These are phyloP conservation scores for Agaricales sp. DNA, from an alignment of 1,284 basidiomycete genomes.

Conservation along the genomic window DNA sequence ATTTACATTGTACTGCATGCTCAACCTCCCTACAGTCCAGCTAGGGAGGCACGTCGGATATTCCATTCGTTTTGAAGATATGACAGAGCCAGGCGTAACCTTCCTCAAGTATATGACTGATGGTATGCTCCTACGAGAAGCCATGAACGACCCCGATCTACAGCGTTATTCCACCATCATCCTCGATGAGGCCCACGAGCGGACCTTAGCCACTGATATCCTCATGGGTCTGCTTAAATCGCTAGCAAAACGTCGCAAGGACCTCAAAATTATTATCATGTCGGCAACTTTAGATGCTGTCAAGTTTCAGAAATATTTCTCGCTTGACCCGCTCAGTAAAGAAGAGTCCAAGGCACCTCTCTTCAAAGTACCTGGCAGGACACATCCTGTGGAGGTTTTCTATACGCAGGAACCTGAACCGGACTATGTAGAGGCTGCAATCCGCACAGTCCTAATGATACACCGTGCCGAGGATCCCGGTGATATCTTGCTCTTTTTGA, in stretches of 20 bases:
- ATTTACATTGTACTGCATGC: conserved; percentile 1
- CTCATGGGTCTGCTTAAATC: conserved; percentile 86
- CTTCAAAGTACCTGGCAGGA: conserved; percentile 94
- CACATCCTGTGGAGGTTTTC: conserved; percentile 94
- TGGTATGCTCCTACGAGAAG: conserved; percentile 95
- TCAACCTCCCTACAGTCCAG: conserved; percentile 49
- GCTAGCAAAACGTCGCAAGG: conserved; percentile 72
- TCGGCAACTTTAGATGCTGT: conserved; percentile 94
- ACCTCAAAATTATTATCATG: conserved; percentile 98
- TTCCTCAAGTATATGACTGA: conserved; percentile 99
- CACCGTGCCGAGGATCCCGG: conserved; percentile 93
- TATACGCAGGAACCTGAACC: conserved; percentile 95
- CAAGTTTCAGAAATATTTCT: conserved; percentile 97
- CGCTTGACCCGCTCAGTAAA: conserved; percentile 37
- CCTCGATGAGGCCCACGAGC: conserved; percentile 97
- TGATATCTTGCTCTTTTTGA: conserved; percentile 91
- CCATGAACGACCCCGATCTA: conserved; percentile 92
- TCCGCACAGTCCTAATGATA: conserved; percentile 95
- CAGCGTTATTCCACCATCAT: conserved; percentile 94
- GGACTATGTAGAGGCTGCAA: conserved; percentile 96
- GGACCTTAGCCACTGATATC: conserved; percentile 96
- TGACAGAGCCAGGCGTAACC: conserved; percentile 85
- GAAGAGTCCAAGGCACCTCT: conserved; percentile 59
- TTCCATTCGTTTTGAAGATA: conserved; percentile 98
- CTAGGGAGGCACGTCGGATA: conserved; percentile 95